phyloP scores from a whole-genome alignment of 2,329 filamentous ascomycete species.

The Cladosporium sp. region DNA sequence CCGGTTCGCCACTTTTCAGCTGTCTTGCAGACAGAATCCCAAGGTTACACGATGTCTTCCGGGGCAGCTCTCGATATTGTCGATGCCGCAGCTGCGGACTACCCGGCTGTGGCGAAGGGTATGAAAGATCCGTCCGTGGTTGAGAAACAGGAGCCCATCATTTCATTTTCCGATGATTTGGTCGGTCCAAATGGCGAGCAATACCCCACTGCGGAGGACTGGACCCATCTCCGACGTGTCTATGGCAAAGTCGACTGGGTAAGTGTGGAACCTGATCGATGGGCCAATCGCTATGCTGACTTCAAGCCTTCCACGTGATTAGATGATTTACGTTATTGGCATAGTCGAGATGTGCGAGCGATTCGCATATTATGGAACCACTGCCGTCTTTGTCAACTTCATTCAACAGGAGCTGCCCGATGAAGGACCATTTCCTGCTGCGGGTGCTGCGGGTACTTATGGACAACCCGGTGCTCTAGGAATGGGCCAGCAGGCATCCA shows the following conservation, averaged over 20 bases:
- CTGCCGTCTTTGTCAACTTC: conserved; percentile 43
- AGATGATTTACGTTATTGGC: conserved; percentile 41
- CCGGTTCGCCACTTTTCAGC: neutral
- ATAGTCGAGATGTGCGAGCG: conserved; percentile 46
- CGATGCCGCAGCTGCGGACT: conserved; percentile 6
- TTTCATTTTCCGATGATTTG: neutral
- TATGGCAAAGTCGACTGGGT: conserved; percentile 41
- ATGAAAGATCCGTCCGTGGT: conserved; percentile 1
- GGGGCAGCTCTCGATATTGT: conserved; percentile 9
- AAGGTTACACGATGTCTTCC: conserved; percentile 3
- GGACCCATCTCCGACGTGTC: conserved; percentile 38
- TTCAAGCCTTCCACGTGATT: conserved; percentile 16
- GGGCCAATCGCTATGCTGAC: conserved; percentile 24
- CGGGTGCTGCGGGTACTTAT: conserved; percentile 21
- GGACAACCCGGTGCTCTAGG: conserved; percentile 36
- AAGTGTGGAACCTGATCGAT: conserved; percentile 28
- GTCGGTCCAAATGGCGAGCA: conserved; percentile 21
- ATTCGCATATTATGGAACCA: conserved; percentile 40
- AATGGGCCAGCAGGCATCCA: conserved; percentile 37
- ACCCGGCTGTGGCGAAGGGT: conserved; percentile 3
- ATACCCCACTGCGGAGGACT: conserved; percentile 39
- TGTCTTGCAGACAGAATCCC: neutral
- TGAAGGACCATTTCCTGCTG: conserved; percentile 10
- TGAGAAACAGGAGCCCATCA: conserved; percentile 2
- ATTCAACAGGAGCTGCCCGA: conserved; percentile 36